Base-by-base conservation (phyloP, 148 eudicot species). In the Fallopia convolvulus region DNA sequence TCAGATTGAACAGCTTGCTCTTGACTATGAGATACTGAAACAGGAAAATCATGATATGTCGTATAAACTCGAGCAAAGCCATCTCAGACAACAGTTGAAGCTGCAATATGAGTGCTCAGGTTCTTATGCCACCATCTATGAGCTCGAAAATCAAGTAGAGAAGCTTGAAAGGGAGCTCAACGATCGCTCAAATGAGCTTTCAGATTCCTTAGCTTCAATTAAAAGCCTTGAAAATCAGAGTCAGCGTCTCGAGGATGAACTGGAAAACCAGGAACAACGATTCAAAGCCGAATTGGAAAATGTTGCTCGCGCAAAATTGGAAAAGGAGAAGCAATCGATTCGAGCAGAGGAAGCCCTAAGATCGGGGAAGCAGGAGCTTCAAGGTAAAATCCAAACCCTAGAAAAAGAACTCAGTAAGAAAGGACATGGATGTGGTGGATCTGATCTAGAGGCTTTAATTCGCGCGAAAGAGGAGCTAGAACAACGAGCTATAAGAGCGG, bases 1-100 rank as follows among this genome's bases (percentile, higher is more conserved):
- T 83, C 99, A 93, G 81, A 82, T 93, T 91, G 99, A 96, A 89
- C 99, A 96, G 85, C 90, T 96, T 75, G 91, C 95, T 15, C 92
- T 96, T 33, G 99, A 96, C 78, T 93, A 96, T 72, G 99, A 96
- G 79, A 91, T 96, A 72, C 66, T 93, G 76, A 96, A 93, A 89
- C 99, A 96, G 82, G 98, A 91, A 84, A 90, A 96, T 80, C 94
- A 93, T 78, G 93, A 89, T 17, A 84, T 84, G 79, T 87, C 86
- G 3, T 83, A 84, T 75, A 90, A 85, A 80, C 76, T 96, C 75
- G 93, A 93, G 80, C 98, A 96, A 82, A 88, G 87, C 77, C 84
- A 89, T 80, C 66, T 90, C 70, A 94, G 89, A 79, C 98, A 96
- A 56, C 99, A 93, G 72, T 86, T 96, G 76, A 96, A 91, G 78